These are phyloP conservation scores for Adansonia rubrostipa DNA, from an alignment of 441 rosid species.

Conservation along the genomic window DNA sequence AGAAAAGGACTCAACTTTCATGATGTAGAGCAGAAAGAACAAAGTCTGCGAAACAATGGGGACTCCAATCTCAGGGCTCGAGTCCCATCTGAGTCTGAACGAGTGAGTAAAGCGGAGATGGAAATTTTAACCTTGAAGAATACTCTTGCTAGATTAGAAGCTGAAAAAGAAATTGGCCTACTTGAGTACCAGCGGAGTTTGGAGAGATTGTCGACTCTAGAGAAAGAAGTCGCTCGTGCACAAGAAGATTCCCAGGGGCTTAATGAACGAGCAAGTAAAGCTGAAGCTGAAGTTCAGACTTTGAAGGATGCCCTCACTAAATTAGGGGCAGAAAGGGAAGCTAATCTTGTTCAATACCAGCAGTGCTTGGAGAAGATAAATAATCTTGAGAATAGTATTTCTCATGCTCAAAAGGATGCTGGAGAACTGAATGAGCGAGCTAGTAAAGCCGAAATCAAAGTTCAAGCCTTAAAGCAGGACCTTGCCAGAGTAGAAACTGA, in stretches of 20 bases:
- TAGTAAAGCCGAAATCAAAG: slow-evolving; percentile 60
- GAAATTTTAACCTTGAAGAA: slow-evolving; percentile 75
- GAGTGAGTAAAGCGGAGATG: slow-evolving; percentile 65
- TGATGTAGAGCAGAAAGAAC: slow-evolving; percentile 56
- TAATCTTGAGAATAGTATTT: slow-evolving; percentile 56
- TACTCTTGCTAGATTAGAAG: slow-evolving; percentile 77
- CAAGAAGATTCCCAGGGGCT: slow-evolving; percentile 62
- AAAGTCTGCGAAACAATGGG: slow-evolving; percentile 29
- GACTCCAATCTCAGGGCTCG: slow-evolving; percentile 43
- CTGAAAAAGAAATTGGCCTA: slow-evolving; percentile 81
- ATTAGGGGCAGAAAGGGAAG: slow-evolving; percentile 63
- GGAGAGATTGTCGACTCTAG: slow-evolving; percentile 68
- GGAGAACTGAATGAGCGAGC: slow-evolving; percentile 66
- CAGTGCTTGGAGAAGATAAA: slow-evolving; percentile 72
- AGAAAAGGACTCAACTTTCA: slow-evolving; percentile 73
- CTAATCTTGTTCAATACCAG: slow-evolving; percentile 65
- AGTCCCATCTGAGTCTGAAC: slow-evolving; percentile 60
- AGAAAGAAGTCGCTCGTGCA: slow-evolving; percentile 72
- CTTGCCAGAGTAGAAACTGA: slow-evolving; percentile 61
- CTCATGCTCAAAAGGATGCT: slow-evolving; percentile 57
- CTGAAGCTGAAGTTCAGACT: slow-evolving; percentile 74
- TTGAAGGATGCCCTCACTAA: slow-evolving; percentile 62
- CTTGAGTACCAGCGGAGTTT: slow-evolving; percentile 72
- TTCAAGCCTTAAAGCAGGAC: slow-evolving; percentile 54
- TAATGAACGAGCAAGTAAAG: slow-evolving; percentile 63